phyloP scores from a whole-genome alignment of 305 asterid genomes.

The Coffea humblotiana region DNA sequence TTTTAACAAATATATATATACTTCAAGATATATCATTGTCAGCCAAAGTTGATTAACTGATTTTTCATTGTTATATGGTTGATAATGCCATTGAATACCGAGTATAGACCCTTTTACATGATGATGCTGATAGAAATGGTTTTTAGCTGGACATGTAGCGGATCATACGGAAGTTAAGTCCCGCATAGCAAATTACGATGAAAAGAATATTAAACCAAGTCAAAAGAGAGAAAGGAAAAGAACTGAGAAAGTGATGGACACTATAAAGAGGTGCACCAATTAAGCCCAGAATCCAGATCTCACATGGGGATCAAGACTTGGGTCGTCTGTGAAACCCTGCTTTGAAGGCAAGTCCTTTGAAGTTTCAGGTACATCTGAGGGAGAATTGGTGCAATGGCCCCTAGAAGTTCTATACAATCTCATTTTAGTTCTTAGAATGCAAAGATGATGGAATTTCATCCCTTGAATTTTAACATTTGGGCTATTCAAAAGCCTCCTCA shows the following conservation, averaged over 20 bases:
- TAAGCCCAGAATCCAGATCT: neutral
- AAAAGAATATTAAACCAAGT: neutral
- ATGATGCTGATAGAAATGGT: neutral
- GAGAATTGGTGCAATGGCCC: neutral
- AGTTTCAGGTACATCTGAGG: too few species aligned
- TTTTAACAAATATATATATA: neutral
- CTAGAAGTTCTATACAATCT: neutral
- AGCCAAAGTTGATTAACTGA: neutral
- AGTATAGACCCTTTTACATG: neutral
- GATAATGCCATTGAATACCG: neutral
- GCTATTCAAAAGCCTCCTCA: neutral
- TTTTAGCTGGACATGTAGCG: conserved; percentile 11
- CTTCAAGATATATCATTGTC: neutral
- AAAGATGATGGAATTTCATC: neutral
- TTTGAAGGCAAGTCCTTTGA: neutral
- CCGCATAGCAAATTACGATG: neutral
- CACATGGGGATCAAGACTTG: conserved; percentile 7
- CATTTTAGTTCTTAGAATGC: neutral
- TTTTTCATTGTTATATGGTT: neutral
- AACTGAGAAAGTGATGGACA: conserved; percentile 3
- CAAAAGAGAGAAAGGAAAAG: neutral
- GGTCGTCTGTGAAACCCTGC: conserved; percentile 5
- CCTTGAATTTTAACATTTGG: neutral
- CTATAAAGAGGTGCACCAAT: neutral
- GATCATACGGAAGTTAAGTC: neutral